Evolutionary conservation across 73 alveolate species (phyloP).

Genomic region (Uronychia binucleata): DNA sequence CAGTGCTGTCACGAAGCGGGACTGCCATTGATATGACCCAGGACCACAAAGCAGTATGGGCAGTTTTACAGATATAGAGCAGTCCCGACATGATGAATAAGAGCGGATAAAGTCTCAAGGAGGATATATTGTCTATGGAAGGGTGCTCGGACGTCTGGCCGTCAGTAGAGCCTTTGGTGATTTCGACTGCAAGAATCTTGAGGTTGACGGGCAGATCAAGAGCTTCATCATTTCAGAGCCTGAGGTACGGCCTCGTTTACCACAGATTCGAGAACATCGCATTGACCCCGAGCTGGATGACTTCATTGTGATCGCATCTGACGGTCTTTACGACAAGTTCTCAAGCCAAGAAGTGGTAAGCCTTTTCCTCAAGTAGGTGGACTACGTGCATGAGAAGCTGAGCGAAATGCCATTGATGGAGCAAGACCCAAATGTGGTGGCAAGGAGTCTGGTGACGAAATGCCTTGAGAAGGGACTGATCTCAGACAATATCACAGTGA

Average conservation of each 20-base stretch:
- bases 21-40: conserved; percentile 76
- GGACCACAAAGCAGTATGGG: conserved; percentile 82
- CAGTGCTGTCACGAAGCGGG: conserved; percentile 76
- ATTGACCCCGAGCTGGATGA: conserved; percentile 69
- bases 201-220: conserved; percentile 58
- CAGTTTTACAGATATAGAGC: background rate
- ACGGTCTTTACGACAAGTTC: conserved; percentile 85
- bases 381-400: conserved; percentile 55
- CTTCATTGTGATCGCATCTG: conserved; percentile 84
- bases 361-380: too few species aligned
- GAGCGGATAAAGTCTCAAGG: conserved; percentile 72
- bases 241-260: too few species aligned
- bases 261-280: conserved; percentile 42
- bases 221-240: conserved; percentile 63
- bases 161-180: conserved; percentile 90
- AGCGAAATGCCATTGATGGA: conserved; percentile 73
- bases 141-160: conserved; percentile 88
- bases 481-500: conserved; percentile 75
- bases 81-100: conserved; percentile 65
- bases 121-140: conserved; percentile 84
- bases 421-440: conserved; percentile 72
- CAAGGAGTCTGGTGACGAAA: conserved; percentile 64
- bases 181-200: conserved; percentile 79
- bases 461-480: conserved; percentile 72
- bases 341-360: conserved; percentile 74